A percentile compares a stretch with the other conserved stretches of the same genome.
Evolutionary conservation across 2,329 filamentous ascomycete species (phyloP).

Genomic region (Claviceps cyperi): DNA sequence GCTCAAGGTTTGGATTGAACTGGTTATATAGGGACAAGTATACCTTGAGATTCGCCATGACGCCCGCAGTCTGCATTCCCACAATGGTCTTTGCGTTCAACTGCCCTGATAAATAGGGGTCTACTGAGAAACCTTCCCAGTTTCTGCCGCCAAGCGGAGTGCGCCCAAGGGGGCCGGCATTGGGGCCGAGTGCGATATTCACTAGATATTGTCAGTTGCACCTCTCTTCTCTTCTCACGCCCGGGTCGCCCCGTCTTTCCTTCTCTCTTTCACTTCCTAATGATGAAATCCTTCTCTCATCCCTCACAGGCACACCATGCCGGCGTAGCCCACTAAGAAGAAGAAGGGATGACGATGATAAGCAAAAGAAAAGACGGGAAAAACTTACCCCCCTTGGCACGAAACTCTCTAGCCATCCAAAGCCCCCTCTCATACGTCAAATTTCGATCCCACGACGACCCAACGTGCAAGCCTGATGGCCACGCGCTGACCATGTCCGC

Average conservation of each 20-base stretch:
- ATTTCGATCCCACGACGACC: conserved; percentile 38
- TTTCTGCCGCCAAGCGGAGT: conserved; percentile 58
- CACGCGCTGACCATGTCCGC: conserved; percentile 34
- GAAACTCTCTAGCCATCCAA: conserved; percentile 43
- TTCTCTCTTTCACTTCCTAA: not conserved
- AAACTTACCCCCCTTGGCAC: conserved; percentile 38
- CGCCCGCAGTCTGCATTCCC: conserved; percentile 63
- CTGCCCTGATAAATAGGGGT: conserved; percentile 57
- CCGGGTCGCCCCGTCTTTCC: not conserved
- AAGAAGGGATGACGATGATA: not conserved
- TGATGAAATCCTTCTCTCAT: not conserved
- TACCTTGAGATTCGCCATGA: conserved; percentile 61
- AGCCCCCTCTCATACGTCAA: conserved; percentile 35
- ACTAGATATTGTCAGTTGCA: conserved; percentile 26
- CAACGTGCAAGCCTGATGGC: conserved; percentile 32
- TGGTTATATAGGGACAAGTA: not conserved
- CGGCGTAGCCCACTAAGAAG: no score
- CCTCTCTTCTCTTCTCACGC: not conserved
- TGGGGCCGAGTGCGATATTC: conserved; percentile 56
- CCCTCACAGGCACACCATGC: not conserved
- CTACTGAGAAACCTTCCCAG: conserved; percentile 62
- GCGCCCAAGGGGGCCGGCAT: conserved; percentile 55
- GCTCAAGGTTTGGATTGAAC: no score
- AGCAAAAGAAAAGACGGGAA: not conserved
- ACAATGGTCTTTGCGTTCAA: conserved; percentile 57